These are phyloP conservation scores for Aspergillus chevalieri DNA, from an alignment of 2,329 filamentous ascomycete genomes.

Conservation along the genomic window DNA sequence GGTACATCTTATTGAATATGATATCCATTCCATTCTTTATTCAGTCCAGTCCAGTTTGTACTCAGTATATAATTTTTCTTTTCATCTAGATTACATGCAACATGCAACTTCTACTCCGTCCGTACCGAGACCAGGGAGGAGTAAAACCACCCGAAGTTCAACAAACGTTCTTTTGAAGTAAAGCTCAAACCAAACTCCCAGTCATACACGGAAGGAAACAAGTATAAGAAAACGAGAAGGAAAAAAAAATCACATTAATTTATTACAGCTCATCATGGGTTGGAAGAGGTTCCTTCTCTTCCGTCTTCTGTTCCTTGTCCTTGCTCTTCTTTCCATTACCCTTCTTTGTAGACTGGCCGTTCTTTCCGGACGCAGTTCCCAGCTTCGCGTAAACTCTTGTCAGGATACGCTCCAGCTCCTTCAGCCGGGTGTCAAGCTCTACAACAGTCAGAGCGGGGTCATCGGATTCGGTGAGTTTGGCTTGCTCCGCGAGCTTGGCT, in stretches of 20 bases:
- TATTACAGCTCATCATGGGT: constrained; percentile 4
- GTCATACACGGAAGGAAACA: too few species aligned
- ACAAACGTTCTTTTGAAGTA: too few species aligned
- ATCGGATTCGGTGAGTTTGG: constrained; percentile 61
- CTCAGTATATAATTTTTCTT: neutral
- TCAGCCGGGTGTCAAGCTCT: constrained; percentile 63
- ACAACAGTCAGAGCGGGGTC: constrained; percentile 68
- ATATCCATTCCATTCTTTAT: neutral
- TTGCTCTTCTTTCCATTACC: constrained; percentile 24
- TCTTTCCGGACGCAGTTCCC: constrained; percentile 37
- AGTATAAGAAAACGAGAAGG: too few species aligned
- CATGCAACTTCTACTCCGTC: neutral
- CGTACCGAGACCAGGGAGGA: too few species aligned
- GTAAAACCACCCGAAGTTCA: too few species aligned
- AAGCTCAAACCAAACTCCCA: too few species aligned
- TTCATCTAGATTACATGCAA: neutral
- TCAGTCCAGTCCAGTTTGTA: neutral
- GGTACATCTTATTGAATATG: neutral
- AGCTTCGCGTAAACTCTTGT: constrained; percentile 34
- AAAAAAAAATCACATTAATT: too few species aligned
- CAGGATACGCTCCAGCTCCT: constrained; percentile 57
- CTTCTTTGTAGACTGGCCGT: constrained; percentile 20
- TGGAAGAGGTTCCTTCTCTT: constrained; percentile 11
- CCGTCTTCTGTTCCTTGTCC: constrained; percentile 21
- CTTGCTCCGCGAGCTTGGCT: constrained; percentile 64